Conservation (phyloP, 2,329 filamentous ascomycete species). For the Leptodontidium sp. region DNA sequence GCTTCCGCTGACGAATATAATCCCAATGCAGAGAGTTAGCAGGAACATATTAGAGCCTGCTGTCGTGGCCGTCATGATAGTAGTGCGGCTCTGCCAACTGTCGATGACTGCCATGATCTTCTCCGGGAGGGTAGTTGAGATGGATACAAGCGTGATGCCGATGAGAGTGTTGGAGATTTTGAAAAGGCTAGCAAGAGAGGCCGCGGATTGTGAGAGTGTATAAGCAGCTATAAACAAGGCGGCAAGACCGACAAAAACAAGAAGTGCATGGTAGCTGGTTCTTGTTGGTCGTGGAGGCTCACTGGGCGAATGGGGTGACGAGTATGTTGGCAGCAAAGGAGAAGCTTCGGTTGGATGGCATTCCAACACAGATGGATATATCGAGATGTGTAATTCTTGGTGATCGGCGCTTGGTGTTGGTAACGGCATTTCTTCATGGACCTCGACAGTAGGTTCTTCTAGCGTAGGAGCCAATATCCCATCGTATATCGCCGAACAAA, state of each 20-base stretch:
- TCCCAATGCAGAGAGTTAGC: conserved; percentile 57
- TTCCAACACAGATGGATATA: conserved; percentile 25
- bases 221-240: conserved; percentile 55
- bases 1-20: conserved; percentile 46
- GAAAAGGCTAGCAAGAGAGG: conserved; percentile 51
- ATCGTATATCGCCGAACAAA: conserved; percentile 54
- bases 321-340: conserved; percentile 14
- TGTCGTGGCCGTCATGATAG: conserved; percentile 59
- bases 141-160: conserved; percentile 55
- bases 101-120: conserved; percentile 59
- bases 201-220: conserved; percentile 54
- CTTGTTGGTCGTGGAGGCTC: not conserved
- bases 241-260: conserved; percentile 53
- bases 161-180: conserved; percentile 55
- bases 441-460: conserved; percentile 46
- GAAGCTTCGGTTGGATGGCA: conserved; percentile 25
- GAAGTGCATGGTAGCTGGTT: conserved; percentile 47
- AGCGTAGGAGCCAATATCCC: conserved; percentile 54
- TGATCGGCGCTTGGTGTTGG: conserved; percentile 21
- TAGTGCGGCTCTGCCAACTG: conserved; percentile 55
- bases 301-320: not conserved
- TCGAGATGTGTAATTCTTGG: conserved; percentile 22
- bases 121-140: conserved; percentile 61
- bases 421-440: not conserved
- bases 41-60: conserved; percentile 63